Evolutionary conservation across 768 basidiomycete genomes (phyloP).

Genomic region (Thelephora aurantiotincta): DNA sequence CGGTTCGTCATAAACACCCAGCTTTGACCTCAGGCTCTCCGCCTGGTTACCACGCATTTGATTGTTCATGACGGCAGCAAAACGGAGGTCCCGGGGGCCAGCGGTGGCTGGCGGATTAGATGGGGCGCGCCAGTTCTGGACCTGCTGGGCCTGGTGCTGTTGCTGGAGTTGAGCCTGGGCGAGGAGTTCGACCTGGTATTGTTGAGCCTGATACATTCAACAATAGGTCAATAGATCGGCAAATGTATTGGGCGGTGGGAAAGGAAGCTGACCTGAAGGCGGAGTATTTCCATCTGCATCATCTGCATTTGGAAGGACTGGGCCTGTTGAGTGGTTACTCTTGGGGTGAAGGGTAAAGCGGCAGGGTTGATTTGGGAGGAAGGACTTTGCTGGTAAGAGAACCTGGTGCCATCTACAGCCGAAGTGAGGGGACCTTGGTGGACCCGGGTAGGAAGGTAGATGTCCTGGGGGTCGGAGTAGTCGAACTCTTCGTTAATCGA

Average conservation of each 20-base stretch:
- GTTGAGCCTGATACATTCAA: conserved; percentile 52
- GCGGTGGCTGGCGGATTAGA: conserved; percentile 57
- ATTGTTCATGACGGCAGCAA: conserved; percentile 31
- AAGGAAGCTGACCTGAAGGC: conserved; percentile 48
- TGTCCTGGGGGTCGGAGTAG: conserved; percentile 37
- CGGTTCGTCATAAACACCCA: conserved; percentile 46
- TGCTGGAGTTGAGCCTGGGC: conserved; percentile 45
- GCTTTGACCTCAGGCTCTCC: conserved; percentile 49
- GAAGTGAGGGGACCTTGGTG: conserved; percentile 51
- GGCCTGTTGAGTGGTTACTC: conserved; percentile 32
- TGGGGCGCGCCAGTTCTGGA: conserved; percentile 31
- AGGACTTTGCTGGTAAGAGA: conserved; percentile 50
- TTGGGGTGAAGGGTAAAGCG: conserved; percentile 31
- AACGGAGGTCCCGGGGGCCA: conserved; percentile 63
- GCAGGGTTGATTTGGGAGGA: conserved; percentile 38
- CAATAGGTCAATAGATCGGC: conserved; percentile 1
- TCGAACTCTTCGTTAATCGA: conserved; percentile 41
- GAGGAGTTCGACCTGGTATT: conserved; percentile 59
- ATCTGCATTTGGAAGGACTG: conserved; percentile 72
- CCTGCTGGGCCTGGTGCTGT: conserved; percentile 31
- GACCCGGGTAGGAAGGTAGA: conserved; percentile 26
- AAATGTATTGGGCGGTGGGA: conserved; percentile 1
- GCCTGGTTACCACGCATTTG: conserved; percentile 55
- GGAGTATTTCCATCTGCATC: conserved; percentile 73
- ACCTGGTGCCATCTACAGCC: conserved; percentile 54